A percentile compares a stretch with the other conserved stretches of the same genome.
phyloP scores from a whole-genome alignment of 257 asterid species.

The Capsicum chinense region DNA sequence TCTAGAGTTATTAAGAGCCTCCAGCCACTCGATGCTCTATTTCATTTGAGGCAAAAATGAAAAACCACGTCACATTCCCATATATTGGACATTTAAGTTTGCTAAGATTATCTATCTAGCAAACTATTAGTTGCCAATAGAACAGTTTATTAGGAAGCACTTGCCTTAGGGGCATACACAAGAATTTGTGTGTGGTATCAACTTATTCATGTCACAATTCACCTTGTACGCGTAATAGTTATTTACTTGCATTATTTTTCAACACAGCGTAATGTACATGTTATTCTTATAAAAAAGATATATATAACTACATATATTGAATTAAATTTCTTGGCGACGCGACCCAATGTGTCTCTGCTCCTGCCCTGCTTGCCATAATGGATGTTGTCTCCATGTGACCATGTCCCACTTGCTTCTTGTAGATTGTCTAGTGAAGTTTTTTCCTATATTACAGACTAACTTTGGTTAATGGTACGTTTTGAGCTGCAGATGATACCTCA shows the following conservation, averaged over 20 bases:
- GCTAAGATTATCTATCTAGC: background rate
- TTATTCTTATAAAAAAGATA: background rate
- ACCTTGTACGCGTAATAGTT: background rate
- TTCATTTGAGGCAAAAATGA: too few species aligned
- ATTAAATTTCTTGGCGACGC: background rate
- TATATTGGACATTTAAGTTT: background rate
- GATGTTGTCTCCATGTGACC: background rate
- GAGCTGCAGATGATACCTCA: constrained; percentile 41
- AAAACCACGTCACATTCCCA: too few species aligned
- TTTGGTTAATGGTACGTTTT: background rate
- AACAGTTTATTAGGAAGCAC: background rate
- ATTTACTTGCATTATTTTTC: background rate
- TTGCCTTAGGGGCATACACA: background rate
- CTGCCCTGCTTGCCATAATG: background rate
- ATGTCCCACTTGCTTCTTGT: background rate
- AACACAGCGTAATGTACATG: background rate
- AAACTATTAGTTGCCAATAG: background rate
- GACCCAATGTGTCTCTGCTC: background rate
- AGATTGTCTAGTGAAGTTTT: constrained; percentile 9
- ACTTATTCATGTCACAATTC: background rate
- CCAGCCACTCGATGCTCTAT: too few species aligned
- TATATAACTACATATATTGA: background rate
- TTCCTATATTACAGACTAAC: background rate
- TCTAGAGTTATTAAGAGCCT: too few species aligned
- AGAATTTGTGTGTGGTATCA: background rate